These are phyloP conservation scores for Penicillium crustosum DNA, from an alignment of 2,329 filamentous ascomycete species.

Conservation along the genomic window DNA sequence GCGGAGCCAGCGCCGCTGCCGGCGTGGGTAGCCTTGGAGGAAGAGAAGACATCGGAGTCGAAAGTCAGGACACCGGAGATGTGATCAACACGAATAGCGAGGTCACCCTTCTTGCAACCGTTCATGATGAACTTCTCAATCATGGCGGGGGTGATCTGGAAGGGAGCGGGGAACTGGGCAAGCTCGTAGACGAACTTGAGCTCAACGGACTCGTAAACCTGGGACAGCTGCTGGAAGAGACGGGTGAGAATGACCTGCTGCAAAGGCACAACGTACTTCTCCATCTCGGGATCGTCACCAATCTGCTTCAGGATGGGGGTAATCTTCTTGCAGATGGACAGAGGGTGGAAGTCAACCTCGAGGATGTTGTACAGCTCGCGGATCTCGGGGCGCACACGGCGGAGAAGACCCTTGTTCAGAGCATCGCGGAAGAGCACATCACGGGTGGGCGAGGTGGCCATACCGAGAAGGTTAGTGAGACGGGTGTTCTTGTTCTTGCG, in stretches of 20 bases:
- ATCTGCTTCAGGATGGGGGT: slow-evolving; percentile 94
- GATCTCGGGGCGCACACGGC: slow-evolving; percentile 90
- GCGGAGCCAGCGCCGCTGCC: slow-evolving; percentile 83
- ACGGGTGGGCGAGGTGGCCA: slow-evolving; percentile 85
- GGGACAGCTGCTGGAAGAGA: slow-evolving; percentile 97
- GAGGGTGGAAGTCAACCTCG: slow-evolving; percentile 97
- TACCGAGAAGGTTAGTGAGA: slow-evolving; percentile 91
- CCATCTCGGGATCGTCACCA: slow-evolving; percentile 90
- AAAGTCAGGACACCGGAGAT: slow-evolving; percentile 94
- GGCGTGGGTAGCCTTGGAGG: slow-evolving; percentile 84
- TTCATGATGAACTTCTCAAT: slow-evolving; percentile 99
- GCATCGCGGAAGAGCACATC: slow-evolving; percentile 92
- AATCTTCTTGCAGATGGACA: slow-evolving; percentile 99
- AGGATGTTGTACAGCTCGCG: slow-evolving; percentile 97
- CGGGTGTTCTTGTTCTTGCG: slow-evolving; percentile 99
- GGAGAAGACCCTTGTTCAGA: slow-evolving; percentile 88
- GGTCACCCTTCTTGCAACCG: slow-evolving; percentile 98
- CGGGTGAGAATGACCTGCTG: slow-evolving; percentile 98
- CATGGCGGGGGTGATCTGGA: slow-evolving; percentile 83
- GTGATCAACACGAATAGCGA: slow-evolving; percentile 94
- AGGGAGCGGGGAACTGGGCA: slow-evolving; percentile 93
- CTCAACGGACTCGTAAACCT: slow-evolving; percentile 98
- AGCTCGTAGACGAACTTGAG: slow-evolving; percentile 90
- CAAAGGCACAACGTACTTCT: slow-evolving; percentile 90
- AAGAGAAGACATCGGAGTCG: slow-evolving; percentile 97